A percentile compares a stretch with the other conserved stretches of the same genome.
Evolutionary conservation across 305 asterid species (phyloP).

Genomic region (Fraxinus angustifolia): DNA sequence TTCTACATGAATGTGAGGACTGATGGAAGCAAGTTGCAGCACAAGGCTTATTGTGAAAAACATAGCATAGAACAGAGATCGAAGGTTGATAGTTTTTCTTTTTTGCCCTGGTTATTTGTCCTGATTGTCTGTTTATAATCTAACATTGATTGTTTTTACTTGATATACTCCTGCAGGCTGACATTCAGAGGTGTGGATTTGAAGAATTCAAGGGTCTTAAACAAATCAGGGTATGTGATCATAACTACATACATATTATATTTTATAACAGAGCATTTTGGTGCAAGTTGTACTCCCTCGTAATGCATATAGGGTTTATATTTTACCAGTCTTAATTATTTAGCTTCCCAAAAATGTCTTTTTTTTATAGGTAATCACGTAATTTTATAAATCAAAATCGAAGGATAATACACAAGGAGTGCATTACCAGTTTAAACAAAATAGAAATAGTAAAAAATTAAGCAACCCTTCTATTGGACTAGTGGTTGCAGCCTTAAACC

Average conservation of each 20-base stretch:
- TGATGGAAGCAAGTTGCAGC: constrained; percentile 81
- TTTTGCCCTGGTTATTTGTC: constrained; percentile 10
- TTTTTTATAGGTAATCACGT: too few relatives aligned
- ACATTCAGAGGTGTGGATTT: constrained; percentile 61
- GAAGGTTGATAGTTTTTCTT: constrained; percentile 48
- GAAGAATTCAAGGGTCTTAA: constrained; percentile 88
- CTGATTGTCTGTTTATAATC: background rate
- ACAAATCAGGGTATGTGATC: constrained; percentile 83
- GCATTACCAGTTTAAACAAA: too few relatives aligned
- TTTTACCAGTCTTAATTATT: background rate
- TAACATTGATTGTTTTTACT: constrained; percentile 17
- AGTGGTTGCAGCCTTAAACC: too few relatives aligned
- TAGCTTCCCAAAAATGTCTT: background rate
- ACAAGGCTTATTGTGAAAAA: constrained; percentile 91
- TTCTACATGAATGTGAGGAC: constrained; percentile 74
- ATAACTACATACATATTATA: background rate
- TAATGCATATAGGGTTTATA: background rate
- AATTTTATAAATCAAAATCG: too few relatives aligned
- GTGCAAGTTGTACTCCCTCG: background rate
- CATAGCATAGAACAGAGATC: constrained; percentile 88
- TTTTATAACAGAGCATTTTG: background rate
- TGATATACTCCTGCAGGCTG: constrained; percentile 50
- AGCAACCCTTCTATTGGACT: too few relatives aligned
- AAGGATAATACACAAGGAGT: too few relatives aligned
- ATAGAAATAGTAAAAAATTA: too few relatives aligned